Evolutionary conservation across 23 red algal genomes (phyloP), one percentile per base, ranked within the genome.

Genomic region (Gracilaria caudata): DNA sequence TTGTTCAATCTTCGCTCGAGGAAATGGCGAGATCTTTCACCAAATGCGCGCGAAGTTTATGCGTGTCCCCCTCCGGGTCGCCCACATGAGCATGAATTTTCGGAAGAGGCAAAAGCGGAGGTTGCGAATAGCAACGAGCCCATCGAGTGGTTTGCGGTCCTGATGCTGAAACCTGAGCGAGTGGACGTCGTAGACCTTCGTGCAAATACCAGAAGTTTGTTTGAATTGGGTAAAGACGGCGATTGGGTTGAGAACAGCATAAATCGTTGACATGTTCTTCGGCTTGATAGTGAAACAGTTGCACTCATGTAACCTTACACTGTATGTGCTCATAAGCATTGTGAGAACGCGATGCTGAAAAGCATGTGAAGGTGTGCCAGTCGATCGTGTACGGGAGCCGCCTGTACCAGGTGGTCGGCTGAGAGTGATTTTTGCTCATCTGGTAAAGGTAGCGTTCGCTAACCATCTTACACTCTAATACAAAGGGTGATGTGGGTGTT

Each of bases 141-240:
- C 7, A 8, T 72, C 16, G 63, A 86, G 33, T 74, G 65, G 13
- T 86, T 74, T 43, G 46, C 64, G 9, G 44, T 86, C 13, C 9
- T 86, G 44, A 20, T 72, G 25, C 63, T 86, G 28, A 73, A 34
- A 46, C 56, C 68, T 11, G 54, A 41, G 19, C 30, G 66, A 25
- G 82, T 86, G 8, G 82, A 86, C 47, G 30, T 76, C 28, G 46
- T 86, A 24, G 82, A 86, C 32, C 45, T 86, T 43, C 65, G 82
- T 16, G 82, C 57, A 49, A 73, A 73, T 24, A 29, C 33, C 32
- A 51, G 82, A 43, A n/a, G 46, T 7, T 23, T 70, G 45, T 86
- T 33, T 32, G 47, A 86, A 66, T 16, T 37, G 60, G 44, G 40
- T 45, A 64, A 41, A 30, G 54, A 57, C 29, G 35, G 20, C 24